A percentile compares a stretch with the other conserved stretches of the same genome.
phyloP scores from a whole-genome alignment of 352 stramenopile species.

The Blastocystis sp. region DNA sequence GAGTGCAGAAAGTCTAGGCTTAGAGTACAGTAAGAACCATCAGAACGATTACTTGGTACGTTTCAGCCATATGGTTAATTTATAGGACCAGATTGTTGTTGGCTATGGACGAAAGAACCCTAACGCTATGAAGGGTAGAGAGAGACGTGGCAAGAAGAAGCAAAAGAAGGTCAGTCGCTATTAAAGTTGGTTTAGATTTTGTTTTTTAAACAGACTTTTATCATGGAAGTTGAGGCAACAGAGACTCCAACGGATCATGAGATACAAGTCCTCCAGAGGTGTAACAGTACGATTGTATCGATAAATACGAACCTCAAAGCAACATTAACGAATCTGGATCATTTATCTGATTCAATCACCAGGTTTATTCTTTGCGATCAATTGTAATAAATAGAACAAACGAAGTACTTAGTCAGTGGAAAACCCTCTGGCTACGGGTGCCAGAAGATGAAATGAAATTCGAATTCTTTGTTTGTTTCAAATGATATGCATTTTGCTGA shows the following conservation, averaged over 20 bases:
- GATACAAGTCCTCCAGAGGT: not conserved
- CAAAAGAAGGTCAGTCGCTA: conserved; percentile 47
- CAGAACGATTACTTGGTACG: not conserved
- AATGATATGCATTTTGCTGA: too few relatives aligned
- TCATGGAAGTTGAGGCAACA: not conserved
- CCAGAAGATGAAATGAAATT: not conserved
- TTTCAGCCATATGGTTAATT: not conserved
- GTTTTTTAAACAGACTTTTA: not conserved
- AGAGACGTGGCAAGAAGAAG: conserved; percentile 55
- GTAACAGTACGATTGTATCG: not conserved
- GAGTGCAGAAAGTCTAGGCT: conserved; percentile 20
- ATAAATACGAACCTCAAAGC: conserved; percentile 11
- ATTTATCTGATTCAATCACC: not conserved
- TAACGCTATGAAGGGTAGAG: conserved; percentile 54
- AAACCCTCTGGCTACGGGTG: not conserved
- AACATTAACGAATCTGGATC: conserved; percentile 5
- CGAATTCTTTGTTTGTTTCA: too few relatives aligned
- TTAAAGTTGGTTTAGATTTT: not conserved
- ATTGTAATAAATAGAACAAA: not conserved
- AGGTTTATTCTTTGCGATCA: not conserved
- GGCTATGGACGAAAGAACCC: conserved; percentile 60
- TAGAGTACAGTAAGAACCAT: not conserved
- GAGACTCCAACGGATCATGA: not conserved
- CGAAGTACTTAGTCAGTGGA: not conserved
- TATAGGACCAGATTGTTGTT: conserved; percentile 31